Conservation (phyloP, 2,329 filamentous ascomycete species). For the Ascochyta rabiei region DNA sequence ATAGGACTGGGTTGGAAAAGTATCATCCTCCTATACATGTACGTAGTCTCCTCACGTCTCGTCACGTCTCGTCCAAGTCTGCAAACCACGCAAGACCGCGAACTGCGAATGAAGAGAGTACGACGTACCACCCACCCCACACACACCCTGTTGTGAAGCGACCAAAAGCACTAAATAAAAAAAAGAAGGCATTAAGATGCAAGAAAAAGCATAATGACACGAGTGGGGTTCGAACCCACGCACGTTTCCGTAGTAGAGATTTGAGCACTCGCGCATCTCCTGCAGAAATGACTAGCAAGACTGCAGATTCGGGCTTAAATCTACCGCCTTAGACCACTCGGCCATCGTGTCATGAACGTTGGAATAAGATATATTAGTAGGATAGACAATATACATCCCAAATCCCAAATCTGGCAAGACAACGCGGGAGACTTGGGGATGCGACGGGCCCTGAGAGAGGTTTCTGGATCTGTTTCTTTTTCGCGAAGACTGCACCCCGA, state of each 20-base stretch:
- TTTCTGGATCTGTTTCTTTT: no score
- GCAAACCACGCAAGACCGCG: no score
- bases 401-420: not conserved
- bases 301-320: conserved; percentile 32
- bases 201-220: conserved; percentile 25
- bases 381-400: not conserved
- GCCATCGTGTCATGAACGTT: conserved; percentile 32
- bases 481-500: no score
- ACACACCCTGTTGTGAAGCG: no score
- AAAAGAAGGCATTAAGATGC: not conserved
- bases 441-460: no score
- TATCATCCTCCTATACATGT: not conserved
- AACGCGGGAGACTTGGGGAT: no score
- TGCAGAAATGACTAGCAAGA: conserved; percentile 5
- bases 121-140: no score
- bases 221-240: conserved; percentile 42
- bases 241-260: conserved; percentile 43
- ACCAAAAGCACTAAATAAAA: no score
- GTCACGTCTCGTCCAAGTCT: no score
- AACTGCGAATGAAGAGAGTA: no score
- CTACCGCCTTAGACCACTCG: conserved; percentile 45
- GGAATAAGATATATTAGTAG: not conserved
- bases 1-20: not conserved
- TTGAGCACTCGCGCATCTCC: not conserved
- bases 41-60: no score